Base-by-base conservation (phyloP, 495 filamentous ascomycete genomes). In the Aspergillus olivimuriae region DNA sequence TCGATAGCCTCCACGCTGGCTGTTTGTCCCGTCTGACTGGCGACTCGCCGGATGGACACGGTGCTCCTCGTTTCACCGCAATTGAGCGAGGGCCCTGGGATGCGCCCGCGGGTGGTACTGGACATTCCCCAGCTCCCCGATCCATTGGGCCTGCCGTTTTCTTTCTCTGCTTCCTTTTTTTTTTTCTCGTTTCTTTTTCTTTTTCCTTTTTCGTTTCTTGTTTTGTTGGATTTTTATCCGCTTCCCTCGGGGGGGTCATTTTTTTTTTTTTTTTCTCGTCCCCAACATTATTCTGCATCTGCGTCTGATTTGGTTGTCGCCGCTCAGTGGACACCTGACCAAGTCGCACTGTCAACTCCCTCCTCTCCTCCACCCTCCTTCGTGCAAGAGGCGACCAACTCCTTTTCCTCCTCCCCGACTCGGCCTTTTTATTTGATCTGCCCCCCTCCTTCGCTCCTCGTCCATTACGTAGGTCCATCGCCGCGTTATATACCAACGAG, bases 51-150 rank as follows among this genome's bases (percentile, higher is more conserved):
- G 20, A 18, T 43, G 34, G 45, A 39, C 31, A 46, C 51, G 22
- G 24, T 43, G n/a, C 22, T 34, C 41, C 24, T 16, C 14, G 23
- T 48, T 48, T 55, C 56, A 57, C 56, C 53, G 56, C 52, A 56
- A 56, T 41, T 57, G 46, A 33, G 6, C 19, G 19, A 35, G 7
- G 19, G 36, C 11, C 5, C 6, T 11, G 24, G 11, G 11, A 5
- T 28, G 6, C 6, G 11, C 24, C 11, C 24, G 5, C 24, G 11
- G 6, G 11, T 5, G 24, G 24, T 28, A 11, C 5, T 11, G 24
- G 16, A 40, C 55, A 55, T 52, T 58, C 46, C 48, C 47, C 39
- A 46, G 44, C 53, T 53, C 50, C 37, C 40, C n/a, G n/a, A n/a
- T n/a, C n/a, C n/a, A n/a, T n/a, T n/a, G n/a, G n/a, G n/a, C n/a